Evolutionary conservation across 176 grass and related monocot genomes (phyloP), one percentile per base, ranked within the genome.

Genomic region (Typha latifolia): DNA sequence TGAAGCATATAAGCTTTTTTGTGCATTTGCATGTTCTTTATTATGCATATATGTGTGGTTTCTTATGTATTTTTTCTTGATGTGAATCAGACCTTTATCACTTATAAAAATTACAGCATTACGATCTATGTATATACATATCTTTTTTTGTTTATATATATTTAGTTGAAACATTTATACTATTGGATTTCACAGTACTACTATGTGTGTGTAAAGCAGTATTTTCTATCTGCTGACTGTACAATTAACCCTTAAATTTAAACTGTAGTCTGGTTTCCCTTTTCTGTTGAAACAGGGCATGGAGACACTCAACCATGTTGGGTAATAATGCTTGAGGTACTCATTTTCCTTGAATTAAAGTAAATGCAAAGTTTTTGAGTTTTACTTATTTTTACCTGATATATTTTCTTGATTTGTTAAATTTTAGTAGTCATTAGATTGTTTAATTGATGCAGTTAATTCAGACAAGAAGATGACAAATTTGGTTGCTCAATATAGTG

Each of bases 271-370:
- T 63, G 66, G n/a, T 55, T 14, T 16, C 68, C 22, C 72, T 37
- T 23, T 53, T 80, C 26, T 5, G 75, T 19, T 72, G 83, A 62
- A 48, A 64, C 69, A 92, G 94, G 81, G 47, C 26, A 51, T 62
- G 85, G 69, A 66, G 75, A 92, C 53, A 72, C 75, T 68, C 82
- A 21, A 71, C 81, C 85, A 64, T 92, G 93, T 76, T 97, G 93
- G 88, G 88, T 97, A 53, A 82, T 97, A 76, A 92, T 97, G 93
- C 88, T 97, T 53, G 93, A 97, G 93, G 93, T 92, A 84, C 0
- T 15, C 52, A 57, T 57, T 57, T 57, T 18, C 52, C 19, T 57
- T 18, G 19, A 57, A 18, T 20, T 8, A 18, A 57, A 14, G 15
- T 18, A 20, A 57, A 57, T 21, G 52, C 15, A 57, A 57, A 57